Base-by-base conservation (phyloP, 352 stramenopile species). In the Pythium coloratum region DNA sequence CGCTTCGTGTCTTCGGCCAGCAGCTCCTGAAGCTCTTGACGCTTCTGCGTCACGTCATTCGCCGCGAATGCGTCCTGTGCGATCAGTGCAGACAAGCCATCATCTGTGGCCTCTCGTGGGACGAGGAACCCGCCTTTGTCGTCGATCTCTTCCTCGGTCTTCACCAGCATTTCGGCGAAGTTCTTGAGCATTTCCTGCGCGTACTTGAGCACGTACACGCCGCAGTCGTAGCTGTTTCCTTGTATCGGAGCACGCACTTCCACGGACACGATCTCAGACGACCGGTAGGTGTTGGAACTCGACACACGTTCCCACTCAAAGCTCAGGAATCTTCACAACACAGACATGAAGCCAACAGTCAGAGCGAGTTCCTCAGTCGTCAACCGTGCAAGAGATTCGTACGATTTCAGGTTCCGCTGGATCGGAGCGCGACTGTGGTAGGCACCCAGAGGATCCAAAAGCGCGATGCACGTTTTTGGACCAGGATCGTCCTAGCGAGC, bases 381-480 rank as follows among this genome's bases (percentile, higher is more conserved):
- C 28, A 2, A 30, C 28, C 2, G 3, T 4, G 28, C 36, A 47
- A 20, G 13, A 38, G 26, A 59, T 72, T 77, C 81, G 50, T 69
- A 91, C 85, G 69, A 73, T 76, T 67, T 75, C 34, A 94, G 71
- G 53, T 90, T 75, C 16, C 83, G 78, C 24, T 78, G 40, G 55
- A 94, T 92, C 5, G 72, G 67, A 38, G 66, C 54, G 66, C 80
- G 86, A 55, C 73, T 84, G 66, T 94, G 86, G 59, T 91, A 94
- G 8, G 70, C 75, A 9, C 84, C 84, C 9, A 94, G 84, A 36
- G 86, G 82, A 66, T 94, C 86, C 33, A 94, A 60, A 33, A 92
- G 66, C 26, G 77, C 80, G 13, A 94, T 84, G 55, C 83, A 90
- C 32, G 56, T 88, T 62, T 75, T 77, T 8, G 32, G 26, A 47